Evolutionary conservation across 2,329 filamentous ascomycete genomes (phyloP).

Genomic region (Neonectria coccinea): DNA sequence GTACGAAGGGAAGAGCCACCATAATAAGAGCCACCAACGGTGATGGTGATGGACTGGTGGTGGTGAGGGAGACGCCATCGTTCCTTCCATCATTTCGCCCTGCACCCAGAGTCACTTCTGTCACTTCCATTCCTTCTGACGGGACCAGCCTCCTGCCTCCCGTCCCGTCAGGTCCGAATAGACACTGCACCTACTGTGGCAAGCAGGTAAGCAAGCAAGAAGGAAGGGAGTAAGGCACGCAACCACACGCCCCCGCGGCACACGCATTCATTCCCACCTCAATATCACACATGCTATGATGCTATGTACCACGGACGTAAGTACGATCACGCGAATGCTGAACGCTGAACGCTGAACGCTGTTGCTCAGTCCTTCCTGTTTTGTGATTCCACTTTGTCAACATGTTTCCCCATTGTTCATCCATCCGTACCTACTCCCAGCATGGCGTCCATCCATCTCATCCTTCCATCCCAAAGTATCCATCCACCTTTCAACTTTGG

Average conservation of each 20-base stretch:
- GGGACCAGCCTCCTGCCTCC: background rate
- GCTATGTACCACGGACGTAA: constrained; percentile 1
- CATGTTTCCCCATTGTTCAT: constrained; percentile 1
- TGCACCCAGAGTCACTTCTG: constrained; percentile 1
- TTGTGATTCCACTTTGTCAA: constrained; percentile 18
- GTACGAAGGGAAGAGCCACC: background rate
- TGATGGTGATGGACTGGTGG: background rate
- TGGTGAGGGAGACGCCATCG: constrained; percentile 1
- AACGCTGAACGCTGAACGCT: background rate
- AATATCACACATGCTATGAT: constrained; percentile 5
- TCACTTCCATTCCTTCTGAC: background rate
- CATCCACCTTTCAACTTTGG: constrained; percentile 22
- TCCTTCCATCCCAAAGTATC: constrained; percentile 22
- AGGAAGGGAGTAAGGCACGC: background rate
- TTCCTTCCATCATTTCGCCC: background rate
- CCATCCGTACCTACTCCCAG: background rate
- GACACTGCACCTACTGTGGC: background rate
- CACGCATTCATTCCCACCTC: background rate
- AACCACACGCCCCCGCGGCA: background rate
- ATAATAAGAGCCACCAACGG: constrained; percentile 7
- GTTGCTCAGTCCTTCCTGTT: background rate
- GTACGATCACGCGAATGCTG: constrained; percentile 5
- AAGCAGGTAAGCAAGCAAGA: background rate
- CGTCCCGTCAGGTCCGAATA: background rate
- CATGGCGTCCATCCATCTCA: constrained; percentile 14